Conservation (phyloP, 345 rosid species). For the Sonneratia alba region DNA sequence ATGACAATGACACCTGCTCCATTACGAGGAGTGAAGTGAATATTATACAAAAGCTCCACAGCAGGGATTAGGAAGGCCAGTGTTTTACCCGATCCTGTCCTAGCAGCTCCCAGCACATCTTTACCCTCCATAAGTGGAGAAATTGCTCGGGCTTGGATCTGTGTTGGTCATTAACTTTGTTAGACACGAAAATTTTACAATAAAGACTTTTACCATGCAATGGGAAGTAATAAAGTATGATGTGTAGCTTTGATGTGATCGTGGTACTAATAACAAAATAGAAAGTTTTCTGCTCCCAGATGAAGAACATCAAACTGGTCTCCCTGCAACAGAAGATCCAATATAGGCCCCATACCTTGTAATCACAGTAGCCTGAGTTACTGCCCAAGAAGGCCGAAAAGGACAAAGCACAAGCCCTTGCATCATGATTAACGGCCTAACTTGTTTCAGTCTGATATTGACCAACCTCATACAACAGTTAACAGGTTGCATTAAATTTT, state of each 20-base stretch:
- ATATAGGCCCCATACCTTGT: background rate
- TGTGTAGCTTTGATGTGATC: background rate
- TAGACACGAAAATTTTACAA: background rate
- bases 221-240: background rate
- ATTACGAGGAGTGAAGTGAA: slow-evolving; percentile 59
- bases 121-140: slow-evolving; percentile 73
- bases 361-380: background rate
- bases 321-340: background rate
- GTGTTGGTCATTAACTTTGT: slow-evolving; percentile 1
- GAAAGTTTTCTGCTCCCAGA: background rate
- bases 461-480: too few species aligned
- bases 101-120: slow-evolving; percentile 97
- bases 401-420: too few species aligned
- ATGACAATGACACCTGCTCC: slow-evolving; percentile 83
- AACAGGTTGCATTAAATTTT: too few species aligned
- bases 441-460: background rate
- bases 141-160: slow-evolving; percentile 90
- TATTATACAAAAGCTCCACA: slow-evolving; percentile 65
- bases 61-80: slow-evolving; percentile 91
- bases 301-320: background rate
- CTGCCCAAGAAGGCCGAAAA: too few species aligned
- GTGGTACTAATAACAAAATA: background rate
- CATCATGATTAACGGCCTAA: background rate
- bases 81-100: slow-evolving; percentile 98
- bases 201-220: background rate